phyloP scores from a whole-genome alignment of 2,329 filamentous ascomycete genomes.

The Penicillium rolfsii region DNA sequence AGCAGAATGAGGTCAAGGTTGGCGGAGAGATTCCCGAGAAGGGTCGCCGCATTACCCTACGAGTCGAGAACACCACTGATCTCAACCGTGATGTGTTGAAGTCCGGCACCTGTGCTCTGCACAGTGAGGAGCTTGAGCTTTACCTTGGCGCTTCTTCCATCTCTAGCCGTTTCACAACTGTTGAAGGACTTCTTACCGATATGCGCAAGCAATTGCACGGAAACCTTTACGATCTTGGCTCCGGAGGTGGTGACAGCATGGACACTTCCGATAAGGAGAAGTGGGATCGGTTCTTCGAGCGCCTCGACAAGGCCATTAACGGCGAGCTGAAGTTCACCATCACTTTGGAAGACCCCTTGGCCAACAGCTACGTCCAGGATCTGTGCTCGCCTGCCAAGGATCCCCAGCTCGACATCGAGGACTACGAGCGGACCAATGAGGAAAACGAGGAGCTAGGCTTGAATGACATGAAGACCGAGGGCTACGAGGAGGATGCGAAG shows the following conservation, averaged over 20 bases:
- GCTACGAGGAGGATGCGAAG: slow-evolving; percentile 67
- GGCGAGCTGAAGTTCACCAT: slow-evolving; percentile 81
- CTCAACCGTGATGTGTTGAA: slow-evolving; percentile 93
- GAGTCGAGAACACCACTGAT: slow-evolving; percentile 74
- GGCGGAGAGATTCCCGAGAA: slow-evolving; percentile 87
- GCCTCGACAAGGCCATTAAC: slow-evolving; percentile 74
- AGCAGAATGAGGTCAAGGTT: slow-evolving; percentile 96
- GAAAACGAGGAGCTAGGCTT: slow-evolving; percentile 93
- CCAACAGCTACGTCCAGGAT: slow-evolving; percentile 92
- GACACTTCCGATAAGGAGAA: slow-evolving; percentile 63
- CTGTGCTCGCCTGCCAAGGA: slow-evolving; percentile 78
- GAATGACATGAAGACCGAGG: slow-evolving; percentile 89
- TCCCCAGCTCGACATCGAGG: slow-evolving; percentile 76
- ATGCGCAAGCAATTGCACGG: slow-evolving; percentile 85
- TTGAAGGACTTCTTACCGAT: slow-evolving; percentile 90
- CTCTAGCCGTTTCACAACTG: slow-evolving; percentile 78
- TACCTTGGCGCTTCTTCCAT: slow-evolving; percentile 8
- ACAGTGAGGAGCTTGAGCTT: slow-evolving; percentile 84
- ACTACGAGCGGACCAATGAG: slow-evolving; percentile 84
- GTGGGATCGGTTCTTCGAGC: slow-evolving; percentile 81
- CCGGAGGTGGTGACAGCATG: slow-evolving; percentile 78
- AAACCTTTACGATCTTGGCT: slow-evolving; percentile 77
- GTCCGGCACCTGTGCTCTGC: slow-evolving; percentile 85
- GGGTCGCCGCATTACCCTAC: slow-evolving; percentile 51
- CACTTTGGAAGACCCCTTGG: slow-evolving; percentile 83